Evolutionary conservation across 2,329 filamentous ascomycete species (phyloP).

Genomic region (Penicillium olsonii): DNA sequence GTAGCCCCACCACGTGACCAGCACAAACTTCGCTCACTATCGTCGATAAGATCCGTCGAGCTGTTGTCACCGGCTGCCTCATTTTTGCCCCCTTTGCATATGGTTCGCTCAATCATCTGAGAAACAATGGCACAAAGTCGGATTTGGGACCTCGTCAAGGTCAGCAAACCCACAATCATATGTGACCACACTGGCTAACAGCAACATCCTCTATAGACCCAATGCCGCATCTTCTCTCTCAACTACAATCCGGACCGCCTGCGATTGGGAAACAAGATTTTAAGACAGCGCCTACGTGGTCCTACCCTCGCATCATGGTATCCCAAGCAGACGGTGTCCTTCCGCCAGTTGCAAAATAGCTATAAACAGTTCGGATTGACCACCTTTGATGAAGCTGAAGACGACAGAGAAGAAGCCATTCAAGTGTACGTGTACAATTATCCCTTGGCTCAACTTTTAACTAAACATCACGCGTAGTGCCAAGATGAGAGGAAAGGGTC

Average conservation of each 20-base stretch:
- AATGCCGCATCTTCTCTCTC: conserved; percentile 88
- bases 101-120: not conserved
- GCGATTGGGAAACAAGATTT: conserved; percentile 86
- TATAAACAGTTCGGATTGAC: conserved; percentile 66
- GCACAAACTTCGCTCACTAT: conserved; percentile 4
- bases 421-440: conserved; percentile 54
- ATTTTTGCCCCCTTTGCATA: not conserved
- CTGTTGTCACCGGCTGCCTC: conserved; percentile 1
- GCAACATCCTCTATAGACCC: conserved; percentile 58
- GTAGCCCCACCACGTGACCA: conserved; percentile 4
- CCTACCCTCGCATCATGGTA: conserved; percentile 85
- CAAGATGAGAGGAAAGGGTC: conserved; percentile 80
- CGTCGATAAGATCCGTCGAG: not conserved
- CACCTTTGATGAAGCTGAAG: conserved; percentile 73
- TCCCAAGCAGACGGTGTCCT: conserved; percentile 70
- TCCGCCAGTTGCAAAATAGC: conserved; percentile 71
- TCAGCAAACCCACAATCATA: conserved; percentile 37
- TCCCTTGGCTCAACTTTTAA: not conserved
- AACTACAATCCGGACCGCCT: conserved; percentile 83
- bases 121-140: conserved; percentile 51
- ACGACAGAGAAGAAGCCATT: conserved; percentile 70
- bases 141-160: conserved; percentile 75
- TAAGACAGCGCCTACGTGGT: conserved; percentile 85
- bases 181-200: conserved; percentile 1
- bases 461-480: conserved; percentile 53